phyloP scores from a whole-genome alignment of 1,139 yeast genomes.

The Meyerozyma athensensis region DNA sequence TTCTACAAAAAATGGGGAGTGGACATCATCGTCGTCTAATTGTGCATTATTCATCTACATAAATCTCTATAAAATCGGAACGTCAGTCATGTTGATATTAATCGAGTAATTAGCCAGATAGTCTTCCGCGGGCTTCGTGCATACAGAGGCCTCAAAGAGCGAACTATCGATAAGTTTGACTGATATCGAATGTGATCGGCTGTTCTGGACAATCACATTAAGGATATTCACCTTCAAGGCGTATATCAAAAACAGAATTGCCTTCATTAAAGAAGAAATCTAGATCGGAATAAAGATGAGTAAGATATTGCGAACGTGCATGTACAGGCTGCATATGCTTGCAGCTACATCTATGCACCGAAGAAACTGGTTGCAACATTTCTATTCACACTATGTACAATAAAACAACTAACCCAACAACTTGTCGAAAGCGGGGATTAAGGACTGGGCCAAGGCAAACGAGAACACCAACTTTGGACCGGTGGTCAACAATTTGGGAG shows the following conservation, averaged over 20 bases:
- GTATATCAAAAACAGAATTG: slow-evolving; percentile 30
- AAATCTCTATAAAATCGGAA: background rate
- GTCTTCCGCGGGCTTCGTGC: slow-evolving; percentile 22
- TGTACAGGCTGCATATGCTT: background rate
- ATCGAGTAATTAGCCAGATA: slow-evolving; percentile 1
- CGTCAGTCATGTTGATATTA: slow-evolving; percentile 2
- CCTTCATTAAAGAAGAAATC: slow-evolving; percentile 26
- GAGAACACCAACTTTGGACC: slow-evolving; percentile 98
- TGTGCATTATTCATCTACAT: background rate
- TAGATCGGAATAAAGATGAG: too few relatives aligned
- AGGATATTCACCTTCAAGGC: slow-evolving; percentile 35
- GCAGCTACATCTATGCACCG: background rate
- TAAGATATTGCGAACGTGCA: background rate
- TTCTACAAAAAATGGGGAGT: slow-evolving; percentile 24
- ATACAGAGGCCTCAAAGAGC: slow-evolving; percentile 29
- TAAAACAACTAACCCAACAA: slow-evolving; percentile 29
- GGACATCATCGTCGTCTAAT: slow-evolving; percentile 3
- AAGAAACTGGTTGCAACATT: background rate
- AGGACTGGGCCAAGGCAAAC: slow-evolving; percentile 92
- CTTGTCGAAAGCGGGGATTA: slow-evolving; percentile 92
- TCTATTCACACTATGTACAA: slow-evolving; percentile 10
- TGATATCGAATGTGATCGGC: slow-evolving; percentile 31
- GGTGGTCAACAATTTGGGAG: slow-evolving; percentile 93
- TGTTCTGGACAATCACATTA: slow-evolving; percentile 31
- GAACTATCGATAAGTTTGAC: slow-evolving; percentile 34